These are phyloP conservation scores for Galeopsis tetrahit DNA, from an alignment of 257 asterid genomes.

Conservation along the genomic window DNA sequence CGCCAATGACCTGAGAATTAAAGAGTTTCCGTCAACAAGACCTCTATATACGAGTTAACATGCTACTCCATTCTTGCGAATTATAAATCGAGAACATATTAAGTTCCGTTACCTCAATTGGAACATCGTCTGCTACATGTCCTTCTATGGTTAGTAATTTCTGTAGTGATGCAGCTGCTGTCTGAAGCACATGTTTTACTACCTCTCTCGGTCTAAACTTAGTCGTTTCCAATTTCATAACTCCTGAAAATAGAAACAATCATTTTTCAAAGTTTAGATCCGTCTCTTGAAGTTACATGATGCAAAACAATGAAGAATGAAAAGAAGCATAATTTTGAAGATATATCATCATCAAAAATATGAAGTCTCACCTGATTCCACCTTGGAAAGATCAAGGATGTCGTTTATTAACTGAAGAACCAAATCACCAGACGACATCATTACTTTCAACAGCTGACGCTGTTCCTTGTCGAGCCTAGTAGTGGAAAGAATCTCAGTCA, in stretches of 20 bases:
- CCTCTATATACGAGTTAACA: neutral
- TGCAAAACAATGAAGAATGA: neutral
- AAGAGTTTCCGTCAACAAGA: constrained; percentile 15
- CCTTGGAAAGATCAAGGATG: constrained; percentile 94
- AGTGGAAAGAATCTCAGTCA: constrained; percentile 88
- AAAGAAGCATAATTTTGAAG: neutral
- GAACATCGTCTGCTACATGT: constrained; percentile 81
- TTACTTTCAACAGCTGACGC: constrained; percentile 53
- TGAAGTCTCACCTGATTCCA: constrained; percentile 53
- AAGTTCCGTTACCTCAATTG: constrained; percentile 65
- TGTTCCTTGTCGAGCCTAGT: constrained; percentile 84
- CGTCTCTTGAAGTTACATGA: neutral
- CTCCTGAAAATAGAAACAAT: constrained; percentile 50
- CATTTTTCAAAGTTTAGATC: neutral
- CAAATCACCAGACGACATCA: constrained; percentile 55
- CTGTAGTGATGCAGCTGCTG: constrained; percentile 90
- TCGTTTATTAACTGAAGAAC: constrained; percentile 83
- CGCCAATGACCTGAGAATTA: constrained; percentile 75
- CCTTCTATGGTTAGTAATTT: constrained; percentile 80
- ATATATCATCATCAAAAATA: constrained; percentile 1
- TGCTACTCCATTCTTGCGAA: neutral
- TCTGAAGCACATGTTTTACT: constrained; percentile 89
- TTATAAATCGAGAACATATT: neutral
- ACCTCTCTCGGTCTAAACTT: constrained; percentile 95
- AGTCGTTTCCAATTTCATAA: constrained; percentile 88